Evolutionary conservation across 768 basidiomycete species (phyloP).

Genomic region (Gloeostereum incarnatum): DNA sequence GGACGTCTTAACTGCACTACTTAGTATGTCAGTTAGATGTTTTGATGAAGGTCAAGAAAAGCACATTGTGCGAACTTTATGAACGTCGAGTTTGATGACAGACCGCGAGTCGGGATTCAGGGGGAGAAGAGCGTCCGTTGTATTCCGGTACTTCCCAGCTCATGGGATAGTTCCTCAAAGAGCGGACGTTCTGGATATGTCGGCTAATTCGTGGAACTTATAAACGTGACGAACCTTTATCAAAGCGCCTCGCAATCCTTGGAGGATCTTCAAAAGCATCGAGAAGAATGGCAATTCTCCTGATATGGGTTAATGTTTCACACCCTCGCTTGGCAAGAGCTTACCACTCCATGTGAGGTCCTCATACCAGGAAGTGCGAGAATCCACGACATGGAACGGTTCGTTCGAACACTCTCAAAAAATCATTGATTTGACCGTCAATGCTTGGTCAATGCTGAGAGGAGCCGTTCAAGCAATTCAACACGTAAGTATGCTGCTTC

Average conservation of each 20-base stretch:
- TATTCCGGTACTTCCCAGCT: slow-evolving; percentile 37
- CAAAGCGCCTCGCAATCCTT: slow-evolving; percentile 49
- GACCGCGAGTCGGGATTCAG: slow-evolving; percentile 28
- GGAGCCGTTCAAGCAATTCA: slow-evolving; percentile 39
- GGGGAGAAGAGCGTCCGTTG: slow-evolving; percentile 24
- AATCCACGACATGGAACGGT: slow-evolving; percentile 51
- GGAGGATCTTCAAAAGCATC: slow-evolving; percentile 52
- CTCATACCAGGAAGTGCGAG: slow-evolving; percentile 61
- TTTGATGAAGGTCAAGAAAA: not conserved
- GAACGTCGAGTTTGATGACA: slow-evolving; percentile 33
- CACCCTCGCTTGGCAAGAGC: slow-evolving; percentile 30
- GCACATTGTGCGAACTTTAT: slow-evolving; percentile 34
- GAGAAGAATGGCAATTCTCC: slow-evolving; percentile 53
- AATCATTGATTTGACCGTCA: slow-evolving; percentile 37
- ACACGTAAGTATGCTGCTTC: slow-evolving; percentile 32
- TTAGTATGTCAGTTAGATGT: slow-evolving; percentile 8
- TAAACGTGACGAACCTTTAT: slow-evolving; percentile 32
- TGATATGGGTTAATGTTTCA: slow-evolving; percentile 52
- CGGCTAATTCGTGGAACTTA: not conserved
- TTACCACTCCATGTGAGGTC: slow-evolving; percentile 63
- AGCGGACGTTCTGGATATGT: not conserved
- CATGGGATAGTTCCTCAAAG: slow-evolving; percentile 27
- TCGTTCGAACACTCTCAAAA: slow-evolving; percentile 31
- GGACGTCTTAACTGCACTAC: slow-evolving; percentile 39
- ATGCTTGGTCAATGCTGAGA: too few relatives aligned